phyloP scores from a whole-genome alignment of 768 basidiomycete species.

The Amanita rimosa region DNA sequence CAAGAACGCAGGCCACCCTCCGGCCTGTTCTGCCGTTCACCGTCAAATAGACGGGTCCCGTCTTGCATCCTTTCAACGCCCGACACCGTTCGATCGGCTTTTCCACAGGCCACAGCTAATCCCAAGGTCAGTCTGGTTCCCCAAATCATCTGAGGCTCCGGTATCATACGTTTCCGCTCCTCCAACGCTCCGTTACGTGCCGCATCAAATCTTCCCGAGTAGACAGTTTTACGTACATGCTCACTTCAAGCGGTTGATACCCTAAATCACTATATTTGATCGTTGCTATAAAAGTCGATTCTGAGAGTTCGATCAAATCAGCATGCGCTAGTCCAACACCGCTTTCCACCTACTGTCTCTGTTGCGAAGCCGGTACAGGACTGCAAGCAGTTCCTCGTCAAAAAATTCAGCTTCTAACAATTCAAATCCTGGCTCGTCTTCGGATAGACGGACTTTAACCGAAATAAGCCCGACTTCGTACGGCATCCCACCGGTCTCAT shows the following conservation, averaged over 20 bases:
- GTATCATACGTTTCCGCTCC: slow-evolving; percentile 50
- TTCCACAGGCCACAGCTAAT: slow-evolving; percentile 37
- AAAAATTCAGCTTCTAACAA: slow-evolving; percentile 68
- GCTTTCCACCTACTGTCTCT: slow-evolving; percentile 34
- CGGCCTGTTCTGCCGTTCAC: slow-evolving; percentile 69
- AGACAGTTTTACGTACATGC: slow-evolving; percentile 39
- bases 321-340: slow-evolving; percentile 11
- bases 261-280: slow-evolving; percentile 48
- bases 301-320: slow-evolving; percentile 30
- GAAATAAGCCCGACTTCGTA: slow-evolving; percentile 7
- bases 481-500: not conserved
- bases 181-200: slow-evolving; percentile 43
- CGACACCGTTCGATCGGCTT: slow-evolving; percentile 48
- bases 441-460: slow-evolving; percentile 44
- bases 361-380: slow-evolving; percentile 45
- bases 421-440: slow-evolving; percentile 28
- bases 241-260: slow-evolving; percentile 41
- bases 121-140: slow-evolving; percentile 19
- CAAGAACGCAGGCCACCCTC: slow-evolving; percentile 66
- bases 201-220: slow-evolving; percentile 59
- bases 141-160: slow-evolving; percentile 12
- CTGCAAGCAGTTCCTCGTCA: slow-evolving; percentile 58
- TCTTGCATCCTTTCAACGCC: slow-evolving; percentile 37
- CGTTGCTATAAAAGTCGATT: slow-evolving; percentile 48
- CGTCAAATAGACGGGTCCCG: slow-evolving; percentile 46